Base-by-base conservation (phyloP, 306 rosid species). In the Alnus rubra region DNA sequence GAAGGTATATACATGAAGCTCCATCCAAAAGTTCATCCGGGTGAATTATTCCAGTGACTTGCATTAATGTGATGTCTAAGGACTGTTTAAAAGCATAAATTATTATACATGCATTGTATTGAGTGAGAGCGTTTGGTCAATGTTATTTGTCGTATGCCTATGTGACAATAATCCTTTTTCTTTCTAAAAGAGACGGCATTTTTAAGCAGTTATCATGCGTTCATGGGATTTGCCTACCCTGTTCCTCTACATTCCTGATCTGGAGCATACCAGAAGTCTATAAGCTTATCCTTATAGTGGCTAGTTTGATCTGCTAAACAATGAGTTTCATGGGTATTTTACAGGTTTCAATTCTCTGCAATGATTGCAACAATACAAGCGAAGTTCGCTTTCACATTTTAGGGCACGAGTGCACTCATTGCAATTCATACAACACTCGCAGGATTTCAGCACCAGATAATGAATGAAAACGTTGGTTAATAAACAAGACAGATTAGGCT, bases 271-370 rank as follows among this genome's bases (percentile, higher is more conserved):
- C 19, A 15, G 35, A 64, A 35, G 8, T 37, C 7, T 42, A 42
- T 63, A 63, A 13, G 23, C 70, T 33, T 2, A 62, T 11, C 44
- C 39, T 9, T 62, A 2, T 13, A 0, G 70, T 35, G 19, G 70
- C 9, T 64, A 64, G 42, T 64, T 63, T 63, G 69, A 63, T 80
- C 52, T 30, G 52, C 30, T 54, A 69, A 68, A 65, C 71, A 53
- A 31, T 60, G 72, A 14, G 50, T 68, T 76, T 54, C 69, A 64
- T 74, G 75, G 74, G 70, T 69, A 48, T 74, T 44, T 80, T 52
- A 18, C 90, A 92, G 97, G 91, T 92, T 74, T 74, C 91, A 15
- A 90, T 92, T 74, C 88, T 88, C 60, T 92, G 94, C 88, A 92
- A 92, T 76, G 97, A 92, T 54, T 92, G 93, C 63, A 86, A 85